phyloP scores from a whole-genome alignment of 2,329 filamentous ascomycete species.

The Clonostachys byssicola region DNA sequence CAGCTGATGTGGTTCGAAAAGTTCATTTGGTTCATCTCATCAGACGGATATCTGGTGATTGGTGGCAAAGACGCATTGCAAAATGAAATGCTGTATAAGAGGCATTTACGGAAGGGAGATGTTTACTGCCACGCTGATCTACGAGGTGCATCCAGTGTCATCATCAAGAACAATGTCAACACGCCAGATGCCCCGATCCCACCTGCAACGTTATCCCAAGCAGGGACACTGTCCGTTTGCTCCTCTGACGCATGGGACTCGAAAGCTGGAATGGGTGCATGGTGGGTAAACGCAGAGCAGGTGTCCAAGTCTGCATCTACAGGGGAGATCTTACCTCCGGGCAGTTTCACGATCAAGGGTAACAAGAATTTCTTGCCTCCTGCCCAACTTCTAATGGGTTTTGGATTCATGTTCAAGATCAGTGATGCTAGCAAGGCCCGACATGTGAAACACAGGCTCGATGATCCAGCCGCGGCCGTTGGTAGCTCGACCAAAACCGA shows the following conservation, averaged over 20 bases:
- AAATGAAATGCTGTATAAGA: conserved; percentile 86
- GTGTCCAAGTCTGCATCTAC: conserved; percentile 79
- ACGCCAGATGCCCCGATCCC: conserved; percentile 83
- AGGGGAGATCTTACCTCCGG: conserved; percentile 75
- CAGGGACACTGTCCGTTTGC: conserved; percentile 78
- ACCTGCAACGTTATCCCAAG: conserved; percentile 86
- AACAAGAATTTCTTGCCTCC: conserved; percentile 91
- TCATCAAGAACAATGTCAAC: conserved; percentile 83
- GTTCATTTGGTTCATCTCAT: conserved; percentile 92
- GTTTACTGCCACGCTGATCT: conserved; percentile 90
- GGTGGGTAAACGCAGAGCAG: conserved; percentile 90
- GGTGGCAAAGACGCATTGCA: conserved; percentile 86
- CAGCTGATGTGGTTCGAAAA: conserved; percentile 96
- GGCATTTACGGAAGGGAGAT: conserved; percentile 83
- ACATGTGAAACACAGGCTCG: conserved; percentile 65
- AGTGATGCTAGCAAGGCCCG: conserved; percentile 81
- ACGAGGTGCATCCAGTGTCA: conserved; percentile 75
- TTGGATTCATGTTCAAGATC: conserved; percentile 83
- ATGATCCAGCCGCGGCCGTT: conserved; percentile 15
- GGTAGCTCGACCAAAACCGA: conserved; percentile 14
- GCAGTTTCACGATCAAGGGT: conserved; percentile 76
- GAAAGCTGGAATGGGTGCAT: conserved; percentile 92
- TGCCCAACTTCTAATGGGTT: conserved; percentile 80
- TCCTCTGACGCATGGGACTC: conserved; percentile 92
- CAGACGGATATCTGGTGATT: conserved; percentile 89